phyloP scores from a whole-genome alignment of 2,329 filamentous ascomycete genomes.

The Aspergillus intermedius region DNA sequence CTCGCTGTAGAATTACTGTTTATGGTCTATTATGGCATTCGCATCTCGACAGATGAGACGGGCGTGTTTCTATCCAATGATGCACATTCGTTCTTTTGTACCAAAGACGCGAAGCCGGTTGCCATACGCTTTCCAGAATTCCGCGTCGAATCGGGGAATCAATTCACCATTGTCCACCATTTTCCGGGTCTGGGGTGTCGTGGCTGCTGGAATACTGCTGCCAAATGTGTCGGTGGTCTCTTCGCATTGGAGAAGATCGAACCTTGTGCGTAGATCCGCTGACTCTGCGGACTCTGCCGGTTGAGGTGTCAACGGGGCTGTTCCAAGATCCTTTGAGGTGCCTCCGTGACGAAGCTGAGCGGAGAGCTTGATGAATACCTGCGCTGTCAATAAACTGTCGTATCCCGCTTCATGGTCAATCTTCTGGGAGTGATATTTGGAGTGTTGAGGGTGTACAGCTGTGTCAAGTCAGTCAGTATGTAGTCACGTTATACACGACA shows the following conservation, averaged over 20 bases:
- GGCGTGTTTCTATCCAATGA: conserved; percentile 4
- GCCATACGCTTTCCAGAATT: conserved; percentile 54
- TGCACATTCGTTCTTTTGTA: conserved; percentile 47
- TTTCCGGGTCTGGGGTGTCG: not conserved
- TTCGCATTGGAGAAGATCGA: conserved; percentile 20
- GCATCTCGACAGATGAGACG: not conserved
- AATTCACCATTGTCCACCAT: conserved; percentile 33
- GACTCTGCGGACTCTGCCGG: too few relatives aligned
- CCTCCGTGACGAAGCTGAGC: conserved; percentile 43
- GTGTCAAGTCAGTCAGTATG: conserved; percentile 1
- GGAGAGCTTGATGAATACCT: conserved; percentile 51
- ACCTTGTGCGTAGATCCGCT: conserved; percentile 18
- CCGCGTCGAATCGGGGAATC: conserved; percentile 46
- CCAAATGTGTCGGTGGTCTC: conserved; percentile 9
- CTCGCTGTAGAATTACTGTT: not conserved
- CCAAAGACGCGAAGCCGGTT: conserved; percentile 57
- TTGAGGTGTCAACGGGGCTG: not conserved
- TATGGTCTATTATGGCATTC: not conserved
- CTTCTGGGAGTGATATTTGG: conserved; percentile 22
- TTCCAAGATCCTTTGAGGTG: not conserved
- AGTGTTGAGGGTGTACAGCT: conserved; percentile 24
- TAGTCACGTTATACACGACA: not conserved
- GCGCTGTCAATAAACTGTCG: conserved; percentile 56
- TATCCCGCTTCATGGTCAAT: conserved; percentile 55
- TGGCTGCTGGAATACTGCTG: conserved; percentile 3